phyloP scores from a whole-genome alignment of 2,329 filamentous ascomycete genomes.

The Aspergillus tanneri region DNA sequence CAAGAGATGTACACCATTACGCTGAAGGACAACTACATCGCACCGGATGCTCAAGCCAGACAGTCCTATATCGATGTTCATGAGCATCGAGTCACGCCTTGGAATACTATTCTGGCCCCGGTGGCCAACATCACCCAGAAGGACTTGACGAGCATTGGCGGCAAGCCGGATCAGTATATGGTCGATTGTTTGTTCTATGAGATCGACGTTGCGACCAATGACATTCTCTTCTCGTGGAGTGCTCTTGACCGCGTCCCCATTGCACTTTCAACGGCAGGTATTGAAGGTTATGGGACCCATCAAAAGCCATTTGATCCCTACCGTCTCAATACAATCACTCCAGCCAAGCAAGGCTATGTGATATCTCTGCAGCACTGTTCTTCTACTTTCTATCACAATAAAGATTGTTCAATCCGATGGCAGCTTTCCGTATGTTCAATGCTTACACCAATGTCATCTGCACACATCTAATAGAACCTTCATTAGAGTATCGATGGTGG shows the following conservation, averaged over 20 bases:
- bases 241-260: constrained; percentile 37
- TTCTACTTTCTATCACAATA: constrained; percentile 32
- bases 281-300: constrained; percentile 17
- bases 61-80: constrained; percentile 38
- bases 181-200: constrained; percentile 36
- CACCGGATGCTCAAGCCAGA: constrained; percentile 18
- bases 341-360: constrained; percentile 33
- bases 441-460: neutral
- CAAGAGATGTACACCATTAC: constrained; percentile 34
- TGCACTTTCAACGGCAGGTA: constrained; percentile 25
- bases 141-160: constrained; percentile 32
- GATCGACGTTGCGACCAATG: constrained; percentile 36
- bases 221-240: constrained; percentile 36
- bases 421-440: constrained; percentile 24
- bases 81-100: constrained; percentile 33
- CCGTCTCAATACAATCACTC: constrained; percentile 37
- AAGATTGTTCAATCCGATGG: constrained; percentile 32
- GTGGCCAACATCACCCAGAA: constrained; percentile 36
- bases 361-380: constrained; percentile 37
- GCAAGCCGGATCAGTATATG: constrained; percentile 32
- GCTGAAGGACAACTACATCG: constrained; percentile 26
- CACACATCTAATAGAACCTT: neutral
- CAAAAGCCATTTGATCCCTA: constrained; percentile 37
- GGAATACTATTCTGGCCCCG: constrained; percentile 36
- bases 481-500: constrained; percentile 26